Conservation (phyloP, 2,329 filamentous ascomycete species). For the Aspergillus ibericus region DNA sequence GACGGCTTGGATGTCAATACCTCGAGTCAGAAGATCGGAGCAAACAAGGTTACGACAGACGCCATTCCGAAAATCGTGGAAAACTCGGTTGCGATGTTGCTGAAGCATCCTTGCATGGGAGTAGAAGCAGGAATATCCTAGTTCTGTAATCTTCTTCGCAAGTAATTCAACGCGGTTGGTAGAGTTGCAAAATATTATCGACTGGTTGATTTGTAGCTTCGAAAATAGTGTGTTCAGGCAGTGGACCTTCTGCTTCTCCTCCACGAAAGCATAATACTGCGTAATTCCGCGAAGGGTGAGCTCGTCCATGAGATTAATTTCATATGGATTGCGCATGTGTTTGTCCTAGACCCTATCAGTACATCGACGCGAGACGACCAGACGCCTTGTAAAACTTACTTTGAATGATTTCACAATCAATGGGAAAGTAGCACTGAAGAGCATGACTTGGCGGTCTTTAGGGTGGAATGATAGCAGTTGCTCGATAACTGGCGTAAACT, state of each 20-base stretch:
- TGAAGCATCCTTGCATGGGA: slow-evolving; percentile 98
- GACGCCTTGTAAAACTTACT: slow-evolving; percentile 28
- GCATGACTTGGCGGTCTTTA: slow-evolving; percentile 97
- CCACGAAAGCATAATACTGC: slow-evolving; percentile 98
- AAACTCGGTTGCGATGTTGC: slow-evolving; percentile 93
- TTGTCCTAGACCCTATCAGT: slow-evolving; percentile 60
- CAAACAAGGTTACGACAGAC: slow-evolving; percentile 98
- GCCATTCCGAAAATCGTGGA: slow-evolving; percentile 98
- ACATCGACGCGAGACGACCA: slow-evolving; percentile 30
- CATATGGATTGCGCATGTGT: slow-evolving; percentile 94
- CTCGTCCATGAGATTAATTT: slow-evolving; percentile 99
- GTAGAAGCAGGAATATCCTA: slow-evolving; percentile 99
- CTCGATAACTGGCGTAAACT: slow-evolving; percentile 97
- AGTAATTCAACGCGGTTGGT: slow-evolving; percentile 96
- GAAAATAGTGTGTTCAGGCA: slow-evolving; percentile 98
- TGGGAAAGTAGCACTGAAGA: slow-evolving; percentile 97
- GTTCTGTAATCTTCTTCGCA: slow-evolving; percentile 98
- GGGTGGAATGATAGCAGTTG: slow-evolving; percentile 93
- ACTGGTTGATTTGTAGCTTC: slow-evolving; percentile 99
- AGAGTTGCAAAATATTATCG: slow-evolving; percentile 99
- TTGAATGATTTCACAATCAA: slow-evolving; percentile 96
- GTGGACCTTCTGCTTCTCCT: slow-evolving; percentile 99
- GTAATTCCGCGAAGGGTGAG: slow-evolving; percentile 97
- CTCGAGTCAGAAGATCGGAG: slow-evolving; percentile 93
- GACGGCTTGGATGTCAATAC: slow-evolving; percentile 98